These are phyloP conservation scores for Erythrophleum ivorense DNA, from an alignment of 331 rosid genomes.

Conservation along the genomic window DNA sequence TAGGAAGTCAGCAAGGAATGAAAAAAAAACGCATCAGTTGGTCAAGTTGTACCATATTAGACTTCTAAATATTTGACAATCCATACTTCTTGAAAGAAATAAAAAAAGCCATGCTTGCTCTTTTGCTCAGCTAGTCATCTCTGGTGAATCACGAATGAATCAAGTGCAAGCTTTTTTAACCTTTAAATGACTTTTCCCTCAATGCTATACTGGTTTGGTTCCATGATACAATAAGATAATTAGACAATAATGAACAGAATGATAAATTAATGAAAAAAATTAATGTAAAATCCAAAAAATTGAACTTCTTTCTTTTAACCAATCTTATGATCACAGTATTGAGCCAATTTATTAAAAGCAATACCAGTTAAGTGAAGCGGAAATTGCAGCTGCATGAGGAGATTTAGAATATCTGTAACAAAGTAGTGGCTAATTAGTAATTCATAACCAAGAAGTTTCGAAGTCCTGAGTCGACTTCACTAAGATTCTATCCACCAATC, in stretches of 20 bases:
- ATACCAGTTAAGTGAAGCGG: conserved; percentile 56
- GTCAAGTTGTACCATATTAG: conserved; percentile 14
- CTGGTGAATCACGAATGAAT: neutral
- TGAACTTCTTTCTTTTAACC: no score
- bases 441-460: conserved; percentile 25
- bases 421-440: conserved; percentile 30
- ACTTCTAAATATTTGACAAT: conserved; percentile 4
- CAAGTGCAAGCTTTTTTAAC: neutral
- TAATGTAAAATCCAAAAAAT: no score
- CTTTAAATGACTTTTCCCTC: no score
- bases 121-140: no score
- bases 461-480: neutral
- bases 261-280: no score
- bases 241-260: no score
- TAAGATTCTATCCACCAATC: conserved; percentile 26
- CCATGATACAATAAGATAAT: no score
- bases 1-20: neutral
- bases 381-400: conserved; percentile 52
- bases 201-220: no score
- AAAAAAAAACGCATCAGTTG: conserved; percentile 10
- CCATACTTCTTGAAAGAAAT: no score
- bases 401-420: conserved; percentile 61
- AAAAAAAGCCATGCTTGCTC: no score
- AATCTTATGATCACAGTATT: no score
- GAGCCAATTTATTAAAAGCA: neutral